Evolutionary conservation across 305 asterid species (phyloP).

Genomic region (Fraxinus ornus): DNA sequence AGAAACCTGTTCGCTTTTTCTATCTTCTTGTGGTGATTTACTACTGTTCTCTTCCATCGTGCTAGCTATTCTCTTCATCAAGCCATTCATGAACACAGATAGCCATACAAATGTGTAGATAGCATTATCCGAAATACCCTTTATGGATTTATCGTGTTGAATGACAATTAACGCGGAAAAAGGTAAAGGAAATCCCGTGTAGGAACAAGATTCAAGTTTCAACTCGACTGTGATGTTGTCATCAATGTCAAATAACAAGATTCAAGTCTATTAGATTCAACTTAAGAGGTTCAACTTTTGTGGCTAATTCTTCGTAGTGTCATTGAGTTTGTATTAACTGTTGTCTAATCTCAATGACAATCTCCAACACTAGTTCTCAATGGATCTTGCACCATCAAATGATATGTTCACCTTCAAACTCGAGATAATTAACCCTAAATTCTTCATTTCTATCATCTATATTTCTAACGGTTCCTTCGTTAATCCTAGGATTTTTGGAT

Average conservation of each 20-base stretch:
- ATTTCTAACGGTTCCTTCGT: conserved; percentile 3
- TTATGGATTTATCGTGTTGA: neutral
- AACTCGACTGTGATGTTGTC: neutral
- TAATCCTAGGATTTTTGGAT: neutral
- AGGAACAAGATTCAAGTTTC: neutral
- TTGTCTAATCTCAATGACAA: neutral
- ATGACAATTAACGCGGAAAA: neutral
- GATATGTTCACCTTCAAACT: neutral
- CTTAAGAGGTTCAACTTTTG: neutral
- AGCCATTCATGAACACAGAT: neutral
- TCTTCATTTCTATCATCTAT: neutral
- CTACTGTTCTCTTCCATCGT: neutral
- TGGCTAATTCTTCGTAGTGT: neutral
- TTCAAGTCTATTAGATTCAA: neutral
- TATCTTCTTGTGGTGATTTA: neutral
- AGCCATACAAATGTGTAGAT: neutral
- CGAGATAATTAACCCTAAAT: neutral
- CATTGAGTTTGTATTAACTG: neutral
- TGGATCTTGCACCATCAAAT: neutral
- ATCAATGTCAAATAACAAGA: neutral
- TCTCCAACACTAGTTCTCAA: neutral
- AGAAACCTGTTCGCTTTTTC: neutral
- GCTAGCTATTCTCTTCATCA: neutral
- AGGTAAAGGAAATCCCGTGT: neutral
- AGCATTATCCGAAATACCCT: neutral